A percentile compares a stretch with the other conserved stretches of the same genome.
These are phyloP conservation scores for Stephania japonica DNA, from an alignment of 164 flowering plant species.

Conservation along the genomic window DNA sequence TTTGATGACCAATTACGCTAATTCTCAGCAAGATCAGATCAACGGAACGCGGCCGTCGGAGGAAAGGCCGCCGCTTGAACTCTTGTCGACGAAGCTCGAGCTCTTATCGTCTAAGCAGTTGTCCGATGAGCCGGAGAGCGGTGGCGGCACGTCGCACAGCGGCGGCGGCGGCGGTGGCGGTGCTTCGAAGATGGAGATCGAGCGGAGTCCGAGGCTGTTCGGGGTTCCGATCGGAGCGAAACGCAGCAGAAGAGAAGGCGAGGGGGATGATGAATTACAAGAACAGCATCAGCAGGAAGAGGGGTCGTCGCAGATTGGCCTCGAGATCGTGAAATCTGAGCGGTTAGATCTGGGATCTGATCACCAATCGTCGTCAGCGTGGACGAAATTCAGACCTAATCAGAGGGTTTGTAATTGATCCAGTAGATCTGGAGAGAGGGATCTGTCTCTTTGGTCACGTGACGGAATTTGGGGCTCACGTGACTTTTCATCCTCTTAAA, in stretches of 20 bases:
- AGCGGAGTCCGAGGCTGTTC: constrained; percentile 37
- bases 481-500: neutral
- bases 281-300: constrained; percentile 16
- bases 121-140: constrained; percentile 14
- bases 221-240: constrained; percentile 58
- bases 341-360: constrained; percentile 34
- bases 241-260: constrained; percentile 39
- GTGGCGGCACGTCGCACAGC: constrained; percentile 9
- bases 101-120: constrained; percentile 20
- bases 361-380: constrained; percentile 25
- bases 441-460: constrained; percentile 2
- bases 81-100: neutral
- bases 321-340: constrained; percentile 42
- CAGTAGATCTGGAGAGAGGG: neutral
- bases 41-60: neutral
- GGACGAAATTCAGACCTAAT: constrained; percentile 35
- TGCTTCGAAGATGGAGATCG: constrained; percentile 16
- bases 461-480: constrained; percentile 3
- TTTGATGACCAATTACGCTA: constrained; percentile 54
- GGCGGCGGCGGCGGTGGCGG: neutral
- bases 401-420: constrained; percentile 37
- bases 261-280: constrained; percentile 21
- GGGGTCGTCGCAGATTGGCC: neutral
- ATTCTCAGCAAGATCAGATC: constrained; percentile 6
- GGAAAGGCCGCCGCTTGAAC: constrained; percentile 9